A percentile compares a stretch with the other conserved stretches of the same genome.
These are phyloP conservation scores for Botrytis tulipae DNA, from an alignment of 2,329 filamentous ascomycete genomes.

Conservation along the genomic window DNA sequence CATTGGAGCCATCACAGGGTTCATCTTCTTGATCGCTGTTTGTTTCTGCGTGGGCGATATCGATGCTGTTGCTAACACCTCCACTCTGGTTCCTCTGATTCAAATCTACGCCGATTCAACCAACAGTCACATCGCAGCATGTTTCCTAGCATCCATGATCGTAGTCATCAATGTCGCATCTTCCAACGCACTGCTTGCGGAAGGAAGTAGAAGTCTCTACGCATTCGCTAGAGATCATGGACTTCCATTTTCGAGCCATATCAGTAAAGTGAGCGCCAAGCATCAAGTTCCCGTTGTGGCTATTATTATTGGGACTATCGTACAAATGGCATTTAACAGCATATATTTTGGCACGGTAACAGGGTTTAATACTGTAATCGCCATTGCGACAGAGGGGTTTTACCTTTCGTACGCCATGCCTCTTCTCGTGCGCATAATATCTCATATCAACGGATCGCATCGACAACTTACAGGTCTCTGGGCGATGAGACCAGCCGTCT, in stretches of 20 bases:
- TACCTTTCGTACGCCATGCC: constrained; percentile 59
- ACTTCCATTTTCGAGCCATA: constrained; percentile 49
- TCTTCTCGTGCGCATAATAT: constrained; percentile 50
- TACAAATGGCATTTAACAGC: constrained; percentile 53
- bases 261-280: constrained; percentile 48
- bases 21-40: constrained; percentile 48
- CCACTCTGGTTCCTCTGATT: constrained; percentile 49
- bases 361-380: constrained; percentile 55
- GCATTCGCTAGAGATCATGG: constrained; percentile 52
- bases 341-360: constrained; percentile 56
- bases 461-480: constrained; percentile 42
- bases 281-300: constrained; percentile 50
- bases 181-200: constrained; percentile 42
- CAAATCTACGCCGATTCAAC: constrained; percentile 52
- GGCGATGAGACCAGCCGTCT: constrained; percentile 42
- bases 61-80: constrained; percentile 41
- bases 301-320: constrained; percentile 45
- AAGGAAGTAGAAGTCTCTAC: constrained; percentile 42
- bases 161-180: constrained; percentile 43
- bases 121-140: constrained; percentile 45
- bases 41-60: constrained; percentile 55
- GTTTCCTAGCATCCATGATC: constrained; percentile 48
- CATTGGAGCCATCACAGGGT: constrained; percentile 48
- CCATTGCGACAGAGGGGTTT: constrained; percentile 57
- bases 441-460: constrained; percentile 45